Base-by-base conservation (phyloP, 352 stramenopile species). In the Phytophthora pinifolia region DNA sequence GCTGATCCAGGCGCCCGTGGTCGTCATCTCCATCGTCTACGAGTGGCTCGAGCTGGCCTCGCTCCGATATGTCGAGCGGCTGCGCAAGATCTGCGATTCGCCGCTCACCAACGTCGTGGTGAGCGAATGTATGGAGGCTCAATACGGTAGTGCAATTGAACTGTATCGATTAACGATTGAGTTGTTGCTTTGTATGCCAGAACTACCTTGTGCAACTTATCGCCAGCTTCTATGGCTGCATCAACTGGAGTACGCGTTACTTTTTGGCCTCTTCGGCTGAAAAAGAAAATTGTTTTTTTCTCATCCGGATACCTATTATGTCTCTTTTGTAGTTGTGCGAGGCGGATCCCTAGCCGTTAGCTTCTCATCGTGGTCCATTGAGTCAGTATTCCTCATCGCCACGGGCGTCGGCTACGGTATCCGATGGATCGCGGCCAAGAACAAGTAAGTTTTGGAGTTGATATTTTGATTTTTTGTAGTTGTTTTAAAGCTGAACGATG, bases 341-440 rank as follows among this genome's bases (percentile, higher is more conserved):
- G 83, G 79, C 17, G 79, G 85, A 1, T 80, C 81, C 6, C 54
- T 92, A 13, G 45, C 70, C 9, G 74, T 95, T 44, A 87, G 58
- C 46, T 84, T 91, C 42, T 91, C 81, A 30, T 88, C 78, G 8
- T 95, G 85, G 85, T 88, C 83, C 0, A 66, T 93, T 59, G 85
- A 95, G 50, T 91, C 83, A 36, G 52, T 80, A 12, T 72, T 93
- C 10, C 63, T 92, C 17, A 90, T 90, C 39, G 72, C 75, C 13
- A 88, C 81, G 1, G 75, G 74, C 7, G 73, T 91, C 29, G 79
- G 78, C 31, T 95, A 92, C 41, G 76, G 52, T 7, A 60, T 86
- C 35, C 85, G 83, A 37, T 95, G 85, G 83, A 58, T 93, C 17
- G 79, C 79, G 10, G 77, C 85, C 25, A 89, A 88, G 47, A 80